Base-by-base conservation (phyloP, 352 stramenopile species). In the Pythium oligandrum region DNA sequence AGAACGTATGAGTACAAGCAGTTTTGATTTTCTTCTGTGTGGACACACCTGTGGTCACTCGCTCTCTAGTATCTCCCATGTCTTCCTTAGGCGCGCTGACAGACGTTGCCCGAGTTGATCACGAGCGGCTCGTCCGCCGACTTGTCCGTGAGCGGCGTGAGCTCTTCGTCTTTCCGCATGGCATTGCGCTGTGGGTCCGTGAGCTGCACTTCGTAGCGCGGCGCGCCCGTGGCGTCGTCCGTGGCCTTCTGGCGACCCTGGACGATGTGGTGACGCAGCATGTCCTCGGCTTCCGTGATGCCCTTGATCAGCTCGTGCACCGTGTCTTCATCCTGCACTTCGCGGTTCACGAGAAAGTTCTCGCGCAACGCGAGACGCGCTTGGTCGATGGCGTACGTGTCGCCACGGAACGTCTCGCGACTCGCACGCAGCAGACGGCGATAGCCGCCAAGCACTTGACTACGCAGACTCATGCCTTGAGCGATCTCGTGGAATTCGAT, bases 251-350 rank as follows among this genome's bases (percentile, higher is more conserved):
- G 68, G 17, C 73, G 67, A 17, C 75, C 84, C 53, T 94, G 84
- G 8, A 94, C 84, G 48, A 94, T 93, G 64, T 94, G 70, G 63
- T 91, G 76, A n/a, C 89, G 75, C 52, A 94, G 63, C 82, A 94
- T 93, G 42, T 61, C 51, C 62, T 94, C 84, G 58, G 80, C 82
- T 43, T 94, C 84, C 54, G 87, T 74, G 51, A 94, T 86, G 59
- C 76, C 66, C 59, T 85, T 82, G 52, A 94, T 42, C 53, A 94
- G 40, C 40, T 83, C 82, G 1, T 71, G 39, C 3, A 92, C 43
- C 36, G 73, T 66, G 44, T 73, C 66, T n/a, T 55, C 43, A 54
- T 91, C 82, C 2, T 50, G 64, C 54, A 88, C 80, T 1, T 80
- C 67, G 40, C 71, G 57, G 65, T 91, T 94, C 32, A 57, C 62